Base-by-base conservation (phyloP, 495 filamentous ascomycete species). In the Barbatosphaeria neglecta region DNA sequence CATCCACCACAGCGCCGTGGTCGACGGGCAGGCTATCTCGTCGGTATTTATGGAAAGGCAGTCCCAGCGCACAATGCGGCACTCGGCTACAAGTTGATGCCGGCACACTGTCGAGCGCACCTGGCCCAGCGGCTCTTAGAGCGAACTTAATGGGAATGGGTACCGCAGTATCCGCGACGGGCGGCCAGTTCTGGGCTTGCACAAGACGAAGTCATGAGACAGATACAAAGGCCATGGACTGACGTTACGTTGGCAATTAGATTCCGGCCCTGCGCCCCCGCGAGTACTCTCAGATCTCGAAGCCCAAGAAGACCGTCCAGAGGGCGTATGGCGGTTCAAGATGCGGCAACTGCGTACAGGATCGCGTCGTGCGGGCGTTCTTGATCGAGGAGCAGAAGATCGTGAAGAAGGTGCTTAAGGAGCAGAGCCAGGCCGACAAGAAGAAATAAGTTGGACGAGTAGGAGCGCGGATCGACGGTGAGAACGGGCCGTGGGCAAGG, bases 381-480 rank as follows among this genome's bases (percentile, higher is more conserved):
- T 74, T 97, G 74, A 96, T 97, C 56, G 92, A 97, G 78, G 92
- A 99, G 81, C 92, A 99, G 78, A 97, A 97, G 87, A 96, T 99
- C 58, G 93, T 99, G 72, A 97, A 99, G 87, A 97, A 97, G 85
- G 92, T 97, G 60, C 81, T 94, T 69, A 90, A 93, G 81, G 88
- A 95, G 66, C 70, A 74, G 59, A 75, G 84, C 74, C 57, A 67
- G 54, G 85, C 90, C 75, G 70, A 77, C 67, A 94, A 93, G 85
- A 86, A 86, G 31, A 35, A 35, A n/a, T 35, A 35, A 35, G 31
- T 35, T 9, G 24, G 24, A 4, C 4, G 24, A 25, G 4, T 25
- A 4, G 31, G 11, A 2, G 13, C 9, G 31, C 31, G 13, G 31
- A n/a, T 35, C 13, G 13, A n/a, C n/a, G n/a, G n/a, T n/a, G n/a